phyloP scores from a whole-genome alignment of 1,139 yeast species.

The Sugiyamaella paludigena region DNA sequence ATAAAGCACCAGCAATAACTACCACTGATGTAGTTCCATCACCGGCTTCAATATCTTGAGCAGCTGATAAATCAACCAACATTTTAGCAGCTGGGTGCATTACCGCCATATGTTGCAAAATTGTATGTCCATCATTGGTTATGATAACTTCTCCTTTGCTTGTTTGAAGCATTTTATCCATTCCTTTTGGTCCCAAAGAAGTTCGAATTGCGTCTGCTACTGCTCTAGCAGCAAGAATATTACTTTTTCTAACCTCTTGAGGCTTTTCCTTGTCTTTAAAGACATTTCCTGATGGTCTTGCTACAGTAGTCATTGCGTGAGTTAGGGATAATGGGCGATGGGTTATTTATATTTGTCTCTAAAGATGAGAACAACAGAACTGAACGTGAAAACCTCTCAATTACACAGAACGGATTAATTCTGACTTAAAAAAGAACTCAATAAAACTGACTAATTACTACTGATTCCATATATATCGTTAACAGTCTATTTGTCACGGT shows the following conservation, averaged over 20 bases:
- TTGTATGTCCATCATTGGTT: slow-evolving; percentile 97
- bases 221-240: slow-evolving; percentile 93
- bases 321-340: background rate
- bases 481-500: too few relatives aligned
- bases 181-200: slow-evolving; percentile 96
- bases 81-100: slow-evolving; percentile 94
- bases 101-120: slow-evolving; percentile 94
- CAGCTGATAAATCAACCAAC: slow-evolving; percentile 96
- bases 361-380: background rate
- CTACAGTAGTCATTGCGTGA: slow-evolving; percentile 32
- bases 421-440: too few relatives aligned
- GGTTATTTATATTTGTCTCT: background rate
- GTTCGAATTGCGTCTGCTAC: slow-evolving; percentile 98
- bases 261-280: slow-evolving; percentile 96
- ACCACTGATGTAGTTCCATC: slow-evolving; percentile 99
- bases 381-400: background rate
- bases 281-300: slow-evolving; percentile 73
- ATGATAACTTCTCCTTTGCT: slow-evolving; percentile 89
- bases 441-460: too few relatives aligned
- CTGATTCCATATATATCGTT: too few relatives aligned
- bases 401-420: too few relatives aligned
- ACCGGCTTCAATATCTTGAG: slow-evolving; percentile 98
- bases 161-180: slow-evolving; percentile 97
- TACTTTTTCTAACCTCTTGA: slow-evolving; percentile 90
- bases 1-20: slow-evolving; percentile 86